These are phyloP conservation scores for Colletotrichum sp. DNA, from an alignment of 2,329 filamentous ascomycete species.

Conservation along the genomic window DNA sequence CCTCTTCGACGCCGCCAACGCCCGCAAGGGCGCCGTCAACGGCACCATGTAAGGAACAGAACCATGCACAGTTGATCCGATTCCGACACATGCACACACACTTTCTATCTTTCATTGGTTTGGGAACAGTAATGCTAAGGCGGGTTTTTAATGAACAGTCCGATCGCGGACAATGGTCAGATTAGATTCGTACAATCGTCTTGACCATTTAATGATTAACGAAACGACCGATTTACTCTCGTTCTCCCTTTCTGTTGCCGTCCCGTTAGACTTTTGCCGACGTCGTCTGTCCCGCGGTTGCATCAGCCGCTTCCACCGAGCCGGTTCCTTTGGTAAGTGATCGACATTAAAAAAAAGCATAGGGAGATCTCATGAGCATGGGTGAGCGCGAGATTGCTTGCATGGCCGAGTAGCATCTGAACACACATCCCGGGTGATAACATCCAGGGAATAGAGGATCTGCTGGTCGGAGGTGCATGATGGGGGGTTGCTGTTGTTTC, in stretches of 20 bases:
- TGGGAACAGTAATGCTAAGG: constrained; percentile 14
- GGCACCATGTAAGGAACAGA: constrained; percentile 10
- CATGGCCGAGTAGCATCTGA: neutral
- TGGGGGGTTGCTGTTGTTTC: neutral
- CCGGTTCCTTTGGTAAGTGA: neutral
- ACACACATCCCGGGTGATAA: neutral
- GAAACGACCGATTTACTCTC: neutral
- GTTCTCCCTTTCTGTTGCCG: neutral
- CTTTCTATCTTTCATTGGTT: neutral
- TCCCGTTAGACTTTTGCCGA: neutral
- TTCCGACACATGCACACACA: neutral
- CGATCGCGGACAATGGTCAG: constrained; percentile 10
- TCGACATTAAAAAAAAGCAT: neutral
- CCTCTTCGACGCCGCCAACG: constrained; percentile 61
- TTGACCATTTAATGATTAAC: neutral
- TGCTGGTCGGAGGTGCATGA: neutral
- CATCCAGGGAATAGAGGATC: neutral
- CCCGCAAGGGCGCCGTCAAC: constrained; percentile 17
- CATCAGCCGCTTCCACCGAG: neutral
- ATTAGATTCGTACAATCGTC: constrained; percentile 3
- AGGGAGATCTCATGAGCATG: neutral
- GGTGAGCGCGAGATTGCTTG: neutral
- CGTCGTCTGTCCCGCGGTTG: neutral
- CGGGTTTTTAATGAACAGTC: constrained; percentile 5
- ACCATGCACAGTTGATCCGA: neutral